Base-by-base conservation (phyloP, 1,284 basidiomycete genomes). In the Rugiboletus extremiorientalis region DNA sequence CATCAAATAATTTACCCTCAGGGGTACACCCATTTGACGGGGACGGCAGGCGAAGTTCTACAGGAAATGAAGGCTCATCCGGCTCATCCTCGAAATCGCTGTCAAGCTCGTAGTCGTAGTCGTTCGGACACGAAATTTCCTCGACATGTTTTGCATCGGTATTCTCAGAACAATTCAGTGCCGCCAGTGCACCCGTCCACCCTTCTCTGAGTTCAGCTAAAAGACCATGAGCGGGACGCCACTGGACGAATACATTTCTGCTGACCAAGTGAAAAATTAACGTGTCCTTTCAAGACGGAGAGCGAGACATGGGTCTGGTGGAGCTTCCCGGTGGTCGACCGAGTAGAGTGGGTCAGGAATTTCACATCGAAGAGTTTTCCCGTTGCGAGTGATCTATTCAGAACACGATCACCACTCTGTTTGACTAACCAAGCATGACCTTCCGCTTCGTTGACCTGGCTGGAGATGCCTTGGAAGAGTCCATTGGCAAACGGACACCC, bases 81-180 rank as follows among this genome's bases (percentile, higher is more conserved):
- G n/a, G n/a, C 14, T 67, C 67, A 18, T 70, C 67, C 20, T 67
- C 68, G 8, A 47, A 64, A 50, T 67, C 65, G 11, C 69, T 69
- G 41, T 67, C 69, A 41, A 61, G 61, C 8, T 71, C 67, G 25
- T 70, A 65, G 5, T 67, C 59, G 6, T 64, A 54, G 40, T 44
- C 57, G 2, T 53, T 16, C 2, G 66, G 56, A 43, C 54, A 66
- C 14, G 10, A 28, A n/a, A 66, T 60, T 37, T 64, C 63, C 37
- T 14, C 16, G 16, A 33, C 33, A 28, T n/a, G 23, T 33, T 52
- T 51, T 25, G 27, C 22, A 8, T 36, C 20, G 6, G 25, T 8
- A 36, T 54, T 15, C 20, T 40, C 54, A 20, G 6, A 8, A 16
- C 6, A 4, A 43, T 33, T 25, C 15, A 46, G 34, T 30, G 51